phyloP scores from a whole-genome alignment of 2,329 filamentous ascomycete species.

The Didymella glomerata region DNA sequence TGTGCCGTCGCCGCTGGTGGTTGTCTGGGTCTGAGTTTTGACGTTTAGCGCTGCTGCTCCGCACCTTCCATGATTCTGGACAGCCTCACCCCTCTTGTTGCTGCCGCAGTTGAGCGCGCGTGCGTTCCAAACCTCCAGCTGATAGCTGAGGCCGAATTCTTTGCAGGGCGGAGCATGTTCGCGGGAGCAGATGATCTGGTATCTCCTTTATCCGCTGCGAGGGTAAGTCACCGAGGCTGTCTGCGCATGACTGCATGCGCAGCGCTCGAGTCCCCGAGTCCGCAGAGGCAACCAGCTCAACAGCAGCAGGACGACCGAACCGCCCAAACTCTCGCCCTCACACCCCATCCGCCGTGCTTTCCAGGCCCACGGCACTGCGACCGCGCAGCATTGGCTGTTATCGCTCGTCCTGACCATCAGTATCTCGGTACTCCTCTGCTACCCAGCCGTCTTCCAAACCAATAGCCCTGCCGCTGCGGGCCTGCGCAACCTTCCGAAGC shows the following conservation, averaged over 20 bases:
- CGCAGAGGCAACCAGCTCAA: constrained; percentile 19
- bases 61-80: constrained; percentile 28
- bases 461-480: constrained; percentile 75
- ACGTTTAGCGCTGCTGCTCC: constrained; percentile 17
- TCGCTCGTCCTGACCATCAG: constrained; percentile 78
- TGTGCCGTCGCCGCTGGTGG: constrained; percentile 26
- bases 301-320: constrained; percentile 73
- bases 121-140: constrained; percentile 40
- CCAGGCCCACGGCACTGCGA: constrained; percentile 73
- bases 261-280: constrained; percentile 11
- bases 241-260: constrained; percentile 7
- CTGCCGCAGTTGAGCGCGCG: constrained; percentile 32
- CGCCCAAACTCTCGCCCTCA: constrained; percentile 68
- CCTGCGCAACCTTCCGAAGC: constrained; percentile 75
- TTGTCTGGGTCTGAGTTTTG: constrained; percentile 13
- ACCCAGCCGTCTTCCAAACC: constrained; percentile 78
- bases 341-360: constrained; percentile 73
- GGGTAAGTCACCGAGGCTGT: constrained; percentile 63
- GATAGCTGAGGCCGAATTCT: constrained; percentile 23
- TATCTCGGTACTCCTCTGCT: constrained; percentile 74
- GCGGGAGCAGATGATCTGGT: constrained; percentile 70
- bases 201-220: constrained; percentile 77
- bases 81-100: constrained; percentile 29
- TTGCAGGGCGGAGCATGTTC: constrained; percentile 36
- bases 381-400: constrained; percentile 75